phyloP scores from a whole-genome alignment of 2,329 filamentous ascomycete genomes.

The Colletotrichum spinosum region DNA sequence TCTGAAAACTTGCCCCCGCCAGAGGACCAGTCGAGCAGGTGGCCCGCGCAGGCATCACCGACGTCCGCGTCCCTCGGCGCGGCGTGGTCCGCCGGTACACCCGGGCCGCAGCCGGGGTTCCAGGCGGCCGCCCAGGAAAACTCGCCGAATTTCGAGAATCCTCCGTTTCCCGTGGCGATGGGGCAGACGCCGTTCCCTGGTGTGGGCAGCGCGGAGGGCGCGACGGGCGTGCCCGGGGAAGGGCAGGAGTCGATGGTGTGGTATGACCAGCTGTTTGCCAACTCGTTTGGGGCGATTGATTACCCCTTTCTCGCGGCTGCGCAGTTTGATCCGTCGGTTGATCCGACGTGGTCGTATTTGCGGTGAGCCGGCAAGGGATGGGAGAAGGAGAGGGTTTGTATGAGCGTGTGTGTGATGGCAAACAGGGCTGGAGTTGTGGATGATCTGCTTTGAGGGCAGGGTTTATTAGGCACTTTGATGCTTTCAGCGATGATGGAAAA shows the following conservation, averaged over 20 bases:
- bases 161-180: not conserved
- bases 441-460: no score
- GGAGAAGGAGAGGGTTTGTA: no score
- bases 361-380: conserved; percentile 22
- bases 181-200: conserved; percentile 9
- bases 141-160: conserved; percentile 15
- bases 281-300: conserved; percentile 48
- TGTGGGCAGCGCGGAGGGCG: not conserved
- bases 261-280: conserved; percentile 49
- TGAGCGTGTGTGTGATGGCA: no score
- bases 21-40: not conserved
- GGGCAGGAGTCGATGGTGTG: conserved; percentile 50
- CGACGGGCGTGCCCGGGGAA: conserved; percentile 33
- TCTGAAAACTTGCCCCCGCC: not conserved
- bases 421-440: no score
- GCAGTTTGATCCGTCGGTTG: conserved; percentile 47
- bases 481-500: no score
- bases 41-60: conserved; percentile 12
- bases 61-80: conserved; percentile 4
- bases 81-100: conserved; percentile 13
- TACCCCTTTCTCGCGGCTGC: conserved; percentile 48
- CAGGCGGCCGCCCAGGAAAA: conserved; percentile 6
- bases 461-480: no score
- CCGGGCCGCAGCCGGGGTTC: conserved; percentile 14
- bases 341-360: conserved; percentile 47